These are phyloP conservation scores for Yamadazyma siamensis DNA, from an alignment of 1,139 yeast species.

Conservation along the genomic window DNA sequence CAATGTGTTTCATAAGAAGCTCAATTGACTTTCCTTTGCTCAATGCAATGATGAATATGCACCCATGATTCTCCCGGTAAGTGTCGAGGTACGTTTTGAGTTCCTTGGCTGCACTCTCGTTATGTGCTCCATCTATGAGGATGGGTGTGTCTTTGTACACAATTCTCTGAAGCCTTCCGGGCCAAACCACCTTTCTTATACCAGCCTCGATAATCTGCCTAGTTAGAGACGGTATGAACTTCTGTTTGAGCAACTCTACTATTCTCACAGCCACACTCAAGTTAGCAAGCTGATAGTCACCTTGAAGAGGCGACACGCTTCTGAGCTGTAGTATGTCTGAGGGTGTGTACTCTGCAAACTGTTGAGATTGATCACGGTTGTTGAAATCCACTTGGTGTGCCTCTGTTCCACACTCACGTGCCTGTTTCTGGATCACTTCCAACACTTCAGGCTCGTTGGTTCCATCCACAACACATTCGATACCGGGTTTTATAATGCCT, in stretches of 20 bases:
- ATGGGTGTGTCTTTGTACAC: constrained; percentile 21
- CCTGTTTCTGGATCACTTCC: constrained; percentile 30
- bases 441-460: constrained; percentile 55
- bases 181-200: constrained; percentile 51
- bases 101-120: constrained; percentile 75
- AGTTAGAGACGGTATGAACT: constrained; percentile 19
- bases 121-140: constrained; percentile 87
- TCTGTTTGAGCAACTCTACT: constrained; percentile 32
- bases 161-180: constrained; percentile 55
- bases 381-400: constrained; percentile 18
- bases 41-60: constrained; percentile 68
- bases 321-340: constrained; percentile 13
- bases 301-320: constrained; percentile 55
- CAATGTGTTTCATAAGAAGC: constrained; percentile 49
- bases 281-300: constrained; percentile 70
- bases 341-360: constrained; percentile 4
- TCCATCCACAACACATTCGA: constrained; percentile 72
- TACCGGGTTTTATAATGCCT: constrained; percentile 65
- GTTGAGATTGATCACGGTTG: constrained; percentile 2
- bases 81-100: constrained; percentile 39
- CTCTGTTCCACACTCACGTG: constrained; percentile 15
- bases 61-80: constrained; percentile 22
- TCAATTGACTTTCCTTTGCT: constrained; percentile 68
- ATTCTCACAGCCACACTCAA: constrained; percentile 66
- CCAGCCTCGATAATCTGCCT: constrained; percentile 45